Conservation (phyloP, 2,329 filamentous ascomycete species). For the Magnaporthales sp. region DNA sequence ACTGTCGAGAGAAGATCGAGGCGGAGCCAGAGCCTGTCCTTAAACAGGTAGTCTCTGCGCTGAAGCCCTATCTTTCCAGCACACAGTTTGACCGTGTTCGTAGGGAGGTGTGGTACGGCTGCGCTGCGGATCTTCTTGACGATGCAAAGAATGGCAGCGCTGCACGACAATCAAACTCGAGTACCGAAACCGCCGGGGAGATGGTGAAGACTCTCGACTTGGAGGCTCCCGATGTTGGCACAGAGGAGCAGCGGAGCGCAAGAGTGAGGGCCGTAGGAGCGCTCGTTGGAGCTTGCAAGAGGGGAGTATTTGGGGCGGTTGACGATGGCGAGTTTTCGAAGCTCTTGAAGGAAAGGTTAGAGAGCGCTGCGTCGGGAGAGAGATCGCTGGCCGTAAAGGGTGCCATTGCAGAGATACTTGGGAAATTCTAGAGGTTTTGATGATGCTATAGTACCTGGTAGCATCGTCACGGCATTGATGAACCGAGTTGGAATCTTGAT, state of each 20-base stretch:
- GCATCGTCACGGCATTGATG: not conserved
- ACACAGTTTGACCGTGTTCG: slow-evolving; percentile 32
- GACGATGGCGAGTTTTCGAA: not conserved
- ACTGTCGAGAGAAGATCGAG: slow-evolving; percentile 31
- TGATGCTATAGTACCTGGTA: not conserved
- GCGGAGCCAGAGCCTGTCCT: slow-evolving; percentile 29
- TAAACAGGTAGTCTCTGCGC: slow-evolving; percentile 25
- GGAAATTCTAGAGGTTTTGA: not conserved
- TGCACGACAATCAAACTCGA: not conserved
- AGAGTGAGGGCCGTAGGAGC: slow-evolving; percentile 36
- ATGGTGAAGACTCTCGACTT: slow-evolving; percentile 40
- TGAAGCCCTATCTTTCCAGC: slow-evolving; percentile 31
- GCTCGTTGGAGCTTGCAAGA: slow-evolving; percentile 30
- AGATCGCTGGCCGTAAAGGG: slow-evolving; percentile 24
- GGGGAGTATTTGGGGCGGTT: slow-evolving; percentile 30
- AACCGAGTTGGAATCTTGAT: not conserved
- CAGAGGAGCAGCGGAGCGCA: slow-evolving; percentile 40
- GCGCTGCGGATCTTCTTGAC: slow-evolving; percentile 36
- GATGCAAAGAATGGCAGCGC: slow-evolving; percentile 21
- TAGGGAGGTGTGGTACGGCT: slow-evolving; percentile 43
- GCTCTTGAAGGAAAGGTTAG: slow-evolving; percentile 25
- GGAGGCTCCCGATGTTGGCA: slow-evolving; percentile 34
- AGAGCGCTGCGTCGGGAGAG: slow-evolving; percentile 22
- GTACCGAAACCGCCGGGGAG: slow-evolving; percentile 8
- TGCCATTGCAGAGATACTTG: slow-evolving; percentile 12